These are phyloP conservation scores for Ceratobasidium sp. DNA, from an alignment of 1,284 basidiomycete species.

Conservation along the genomic window DNA sequence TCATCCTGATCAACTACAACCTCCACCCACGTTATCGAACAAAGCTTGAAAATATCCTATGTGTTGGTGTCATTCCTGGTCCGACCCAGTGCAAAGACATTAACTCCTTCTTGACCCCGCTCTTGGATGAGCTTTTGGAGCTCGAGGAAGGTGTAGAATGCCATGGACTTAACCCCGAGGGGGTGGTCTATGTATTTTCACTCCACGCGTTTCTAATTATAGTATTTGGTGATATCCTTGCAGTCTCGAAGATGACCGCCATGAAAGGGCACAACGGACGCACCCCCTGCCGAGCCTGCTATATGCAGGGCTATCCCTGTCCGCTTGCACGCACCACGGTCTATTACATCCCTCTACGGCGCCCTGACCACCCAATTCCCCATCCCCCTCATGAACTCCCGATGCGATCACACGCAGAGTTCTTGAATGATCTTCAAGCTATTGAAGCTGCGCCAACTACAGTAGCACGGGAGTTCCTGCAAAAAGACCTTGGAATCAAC, in stretches of 20 bases:
- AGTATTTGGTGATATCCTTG: constrained; percentile 41
- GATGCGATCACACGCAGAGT: constrained; percentile 8
- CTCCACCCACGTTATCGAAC: constrained; percentile 38
- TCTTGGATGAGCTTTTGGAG: constrained; percentile 37
- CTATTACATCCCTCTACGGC: constrained; percentile 37
- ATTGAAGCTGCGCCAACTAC: background rate
- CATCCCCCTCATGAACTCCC: background rate
- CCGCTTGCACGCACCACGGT: background rate
- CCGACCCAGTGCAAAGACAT: constrained; percentile 41
- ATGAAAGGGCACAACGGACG: constrained; percentile 42
- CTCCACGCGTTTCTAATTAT: constrained; percentile 40
- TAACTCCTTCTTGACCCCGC: constrained; percentile 41
- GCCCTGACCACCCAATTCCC: background rate
- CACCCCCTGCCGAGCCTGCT: constrained; percentile 40
- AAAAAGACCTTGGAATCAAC: constrained; percentile 37
- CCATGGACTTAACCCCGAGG: background rate
- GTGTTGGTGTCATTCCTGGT: constrained; percentile 43
- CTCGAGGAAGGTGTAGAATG: constrained; percentile 36
- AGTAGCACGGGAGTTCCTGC: background rate
- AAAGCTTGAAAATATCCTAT: constrained; percentile 37
- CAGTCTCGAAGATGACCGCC: constrained; percentile 37
- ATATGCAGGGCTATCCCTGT: constrained; percentile 44
- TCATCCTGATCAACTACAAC: constrained; percentile 43
- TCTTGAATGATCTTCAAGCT: background rate
- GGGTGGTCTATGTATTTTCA: constrained; percentile 15